Base-by-base conservation (phyloP, 495 filamentous ascomycete genomes). In the Talaromyces ruber region DNA sequence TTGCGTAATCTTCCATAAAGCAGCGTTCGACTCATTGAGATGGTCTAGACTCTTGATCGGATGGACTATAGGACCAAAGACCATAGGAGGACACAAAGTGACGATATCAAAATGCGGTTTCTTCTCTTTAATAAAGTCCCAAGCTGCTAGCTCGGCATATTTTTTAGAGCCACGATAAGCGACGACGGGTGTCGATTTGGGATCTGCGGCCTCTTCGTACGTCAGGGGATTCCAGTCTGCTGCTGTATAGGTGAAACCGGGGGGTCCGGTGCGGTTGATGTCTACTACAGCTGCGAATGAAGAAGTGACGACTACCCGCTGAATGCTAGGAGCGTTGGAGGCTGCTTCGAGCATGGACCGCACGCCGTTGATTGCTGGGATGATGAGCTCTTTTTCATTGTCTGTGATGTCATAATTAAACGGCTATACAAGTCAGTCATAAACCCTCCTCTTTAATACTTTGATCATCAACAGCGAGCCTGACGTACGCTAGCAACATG, bases 161-260 rank as follows among this genome's bases (percentile, higher is more conserved):
- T 52, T 61, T 24, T 61, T 61, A 6, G 58, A 60, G 4, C 25
- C 58, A 28, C 25, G 25, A 16, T 60, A 60, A 8, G 58, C 30
- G 32, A 60, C 43, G 11, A 60, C 25, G 3, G 29, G 58, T 0
- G 25, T 28, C 12, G 22, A 60, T 51, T 60, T 26, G 3, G 88
- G 86, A 67, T 98, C 90, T 22, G 95, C 88, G 16, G 96, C 71
- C 67, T 97, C 93, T 0, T 91, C 88, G 34, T 96, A 92, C 1
- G 96, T 91, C 39, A 84, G 82, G 22, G 59, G 59, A 34, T 61
- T 61, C 59, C 59, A 61, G 29, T 61, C 59, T 45, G 84, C 79
- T 22, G 43, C 25, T n/a, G 59, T 61, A 47, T 61, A 61, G n/a
- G 45, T 54, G n/a, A 32, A 54, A 22, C 45, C 39, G 1, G 11